Percentiles rank a stretch among this genome's conserved stretches.
Evolutionary conservation across 2,329 filamentous ascomycete genomes (phyloP).

Genomic region (Colletotrichum salicis): DNA sequence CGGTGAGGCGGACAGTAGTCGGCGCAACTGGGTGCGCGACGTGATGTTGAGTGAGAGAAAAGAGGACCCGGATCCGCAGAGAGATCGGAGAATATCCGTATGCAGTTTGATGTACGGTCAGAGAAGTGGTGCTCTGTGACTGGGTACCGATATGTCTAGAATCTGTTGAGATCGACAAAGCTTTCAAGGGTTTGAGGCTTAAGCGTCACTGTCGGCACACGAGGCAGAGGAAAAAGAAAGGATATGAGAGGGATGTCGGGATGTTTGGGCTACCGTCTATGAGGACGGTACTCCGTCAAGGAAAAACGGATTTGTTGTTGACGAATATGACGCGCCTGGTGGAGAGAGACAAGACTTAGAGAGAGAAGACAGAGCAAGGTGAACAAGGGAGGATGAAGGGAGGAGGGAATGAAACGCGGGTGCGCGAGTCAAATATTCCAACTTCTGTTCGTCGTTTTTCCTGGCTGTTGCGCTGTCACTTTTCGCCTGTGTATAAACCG

Average conservation of each 20-base stretch:
- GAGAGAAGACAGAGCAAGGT: background rate
- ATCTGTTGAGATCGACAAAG: constrained; percentile 27
- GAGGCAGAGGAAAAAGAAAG: constrained; percentile 2
- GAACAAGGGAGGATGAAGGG: background rate
- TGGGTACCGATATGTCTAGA: background rate
- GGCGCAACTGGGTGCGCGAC: constrained; percentile 1
- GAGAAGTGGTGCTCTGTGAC: background rate
- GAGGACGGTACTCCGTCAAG: background rate
- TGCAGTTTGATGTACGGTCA: constrained; percentile 1
- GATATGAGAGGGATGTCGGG: background rate
- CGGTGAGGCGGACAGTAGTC: background rate
- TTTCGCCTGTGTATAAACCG: background rate
- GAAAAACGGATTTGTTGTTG: background rate
- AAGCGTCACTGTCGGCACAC: background rate
- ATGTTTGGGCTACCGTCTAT: background rate
- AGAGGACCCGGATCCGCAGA: constrained; percentile 19
- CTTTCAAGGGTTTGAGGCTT: background rate
- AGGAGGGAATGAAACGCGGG: constrained; percentile 21
- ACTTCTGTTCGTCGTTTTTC: background rate
- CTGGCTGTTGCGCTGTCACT: background rate
- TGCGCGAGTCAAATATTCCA: constrained; percentile 30
- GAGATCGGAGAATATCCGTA: constrained; percentile 20
- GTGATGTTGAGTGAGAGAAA: constrained; percentile 15
- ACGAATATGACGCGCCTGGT: background rate
- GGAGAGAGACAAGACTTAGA: background rate